Evolutionary conservation across 139 green algal species (phyloP).

Genomic region (Micractinium sp.): DNA sequence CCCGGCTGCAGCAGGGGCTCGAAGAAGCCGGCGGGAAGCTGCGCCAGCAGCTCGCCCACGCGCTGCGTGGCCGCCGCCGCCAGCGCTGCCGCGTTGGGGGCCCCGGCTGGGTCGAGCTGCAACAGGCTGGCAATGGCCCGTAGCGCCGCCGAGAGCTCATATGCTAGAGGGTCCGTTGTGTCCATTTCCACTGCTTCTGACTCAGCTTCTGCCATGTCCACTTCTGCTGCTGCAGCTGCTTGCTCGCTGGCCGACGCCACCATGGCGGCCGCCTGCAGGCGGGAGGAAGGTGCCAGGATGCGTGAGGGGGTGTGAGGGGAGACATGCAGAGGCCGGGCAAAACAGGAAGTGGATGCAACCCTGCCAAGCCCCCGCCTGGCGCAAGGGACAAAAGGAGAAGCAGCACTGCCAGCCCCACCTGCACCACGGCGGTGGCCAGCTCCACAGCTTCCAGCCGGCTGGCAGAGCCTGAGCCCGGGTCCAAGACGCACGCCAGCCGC

Average conservation of each 20-base stretch:
- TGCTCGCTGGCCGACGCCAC: neutral
- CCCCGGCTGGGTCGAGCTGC: neutral
- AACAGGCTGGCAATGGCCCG: constrained; percentile 25
- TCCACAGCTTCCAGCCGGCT: constrained; percentile 30
- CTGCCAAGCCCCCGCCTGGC: neutral
- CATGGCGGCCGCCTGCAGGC: neutral
- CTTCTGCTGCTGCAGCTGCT: neutral
- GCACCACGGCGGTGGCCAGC: neutral
- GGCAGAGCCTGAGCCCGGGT: neutral
- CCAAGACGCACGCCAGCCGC: neutral
- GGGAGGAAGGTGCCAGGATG: neutral
- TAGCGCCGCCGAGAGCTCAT: constrained; percentile 40
- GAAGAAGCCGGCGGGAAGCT: constrained; percentile 49
- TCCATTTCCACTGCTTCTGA: neutral
- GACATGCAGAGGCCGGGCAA: neutral
- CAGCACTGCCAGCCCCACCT: neutral
- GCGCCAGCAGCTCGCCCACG: constrained; percentile 22
- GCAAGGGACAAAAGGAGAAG: neutral
- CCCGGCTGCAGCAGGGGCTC: constrained; percentile 42
- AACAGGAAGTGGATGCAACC: neutral
- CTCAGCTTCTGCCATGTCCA: neutral
- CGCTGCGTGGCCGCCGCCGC: neutral
- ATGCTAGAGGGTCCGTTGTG: neutral
- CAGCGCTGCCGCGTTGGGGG: constrained; percentile 4
- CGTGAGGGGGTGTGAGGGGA: neutral